Percentiles rank a stretch among this genome's conserved stretches.
These are phyloP conservation scores for Starmera dryadoides DNA, from an alignment of 805 yeast genomes.

Conservation along the genomic window DNA sequence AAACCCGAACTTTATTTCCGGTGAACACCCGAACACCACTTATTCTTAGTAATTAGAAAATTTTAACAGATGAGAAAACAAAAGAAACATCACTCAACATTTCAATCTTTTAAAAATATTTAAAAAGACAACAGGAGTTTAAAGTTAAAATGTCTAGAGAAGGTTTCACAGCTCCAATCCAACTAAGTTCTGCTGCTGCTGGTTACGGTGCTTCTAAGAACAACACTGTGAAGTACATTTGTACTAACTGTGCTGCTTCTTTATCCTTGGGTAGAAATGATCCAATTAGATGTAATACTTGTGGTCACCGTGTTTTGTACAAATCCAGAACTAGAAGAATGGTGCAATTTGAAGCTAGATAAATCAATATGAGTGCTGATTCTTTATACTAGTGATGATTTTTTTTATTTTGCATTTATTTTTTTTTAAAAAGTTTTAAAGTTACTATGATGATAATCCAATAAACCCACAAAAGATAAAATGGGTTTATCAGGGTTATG, in stretches of 20 bases:
- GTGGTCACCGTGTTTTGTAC: slow-evolving; percentile 96
- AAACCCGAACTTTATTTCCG: too few species aligned
- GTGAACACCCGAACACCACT: too few species aligned
- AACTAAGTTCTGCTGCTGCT: slow-evolving; percentile 77
- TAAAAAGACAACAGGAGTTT: too few species aligned
- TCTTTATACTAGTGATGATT: background rate
- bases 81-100: too few species aligned
- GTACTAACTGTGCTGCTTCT: slow-evolving; percentile 93
- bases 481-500: too few species aligned
- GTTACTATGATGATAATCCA: too few species aligned
- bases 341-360: slow-evolving; percentile 85
- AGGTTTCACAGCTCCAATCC: slow-evolving; percentile 77
- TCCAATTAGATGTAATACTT: slow-evolving; percentile 96
- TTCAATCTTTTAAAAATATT: too few species aligned
- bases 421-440: too few species aligned
- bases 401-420: too few species aligned
- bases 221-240: slow-evolving; percentile 85
- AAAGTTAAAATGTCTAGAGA: slow-evolving; percentile 62
- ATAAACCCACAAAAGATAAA: too few species aligned
- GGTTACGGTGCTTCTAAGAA: slow-evolving; percentile 61
- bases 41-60: too few species aligned
- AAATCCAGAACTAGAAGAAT: slow-evolving; percentile 97
- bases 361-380: slow-evolving; percentile 5
- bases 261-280: slow-evolving; percentile 86
- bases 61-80: too few species aligned